phyloP scores from a whole-genome alignment of 306 rosid genomes.

The Psophocarpus tetragonolobus region DNA sequence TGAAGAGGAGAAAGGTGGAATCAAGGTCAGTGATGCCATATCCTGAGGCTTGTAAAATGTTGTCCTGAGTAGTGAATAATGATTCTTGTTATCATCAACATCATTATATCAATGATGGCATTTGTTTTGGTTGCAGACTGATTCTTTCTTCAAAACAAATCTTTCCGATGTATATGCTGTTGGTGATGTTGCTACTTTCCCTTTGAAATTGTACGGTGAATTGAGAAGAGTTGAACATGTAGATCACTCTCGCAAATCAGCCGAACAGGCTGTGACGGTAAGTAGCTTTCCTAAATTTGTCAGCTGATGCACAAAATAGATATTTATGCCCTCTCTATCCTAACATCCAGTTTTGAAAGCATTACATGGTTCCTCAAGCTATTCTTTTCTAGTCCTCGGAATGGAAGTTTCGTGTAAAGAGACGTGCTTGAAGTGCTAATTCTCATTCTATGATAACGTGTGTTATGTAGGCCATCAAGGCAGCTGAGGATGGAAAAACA shows the following conservation, averaged over 20 bases:
- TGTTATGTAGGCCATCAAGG: conserved; percentile 78
- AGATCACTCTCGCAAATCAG: conserved; percentile 98
- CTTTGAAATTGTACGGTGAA: conserved; percentile 81
- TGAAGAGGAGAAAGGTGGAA: conserved; percentile 92
- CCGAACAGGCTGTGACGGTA: conserved; percentile 98
- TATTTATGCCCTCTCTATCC: background rate
- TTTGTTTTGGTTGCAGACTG: conserved; percentile 66
- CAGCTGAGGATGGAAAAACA: conserved; percentile 67
- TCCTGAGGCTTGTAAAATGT: background rate
- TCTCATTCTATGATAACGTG: background rate
- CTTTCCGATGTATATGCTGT: conserved; percentile 90
- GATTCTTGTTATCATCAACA: conserved; percentile 23
- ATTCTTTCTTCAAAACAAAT: conserved; percentile 78
- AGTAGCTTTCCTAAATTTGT: conserved; percentile 22
- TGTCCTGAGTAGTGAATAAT: background rate
- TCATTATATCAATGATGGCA: conserved; percentile 9
- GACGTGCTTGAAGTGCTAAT: background rate
- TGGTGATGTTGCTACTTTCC: conserved; percentile 97
- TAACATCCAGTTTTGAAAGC: background rate
- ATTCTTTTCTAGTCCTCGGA: background rate
- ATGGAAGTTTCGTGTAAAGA: background rate
- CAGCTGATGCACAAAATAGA: conserved; percentile 1
- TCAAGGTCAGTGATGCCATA: conserved; percentile 66
- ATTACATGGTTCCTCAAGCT: conserved; percentile 11
- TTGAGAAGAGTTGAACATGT: conserved; percentile 94